Percentiles rank a stretch among this genome's conserved stretches.
phyloP scores from a whole-genome alignment of 805 yeast species.

The Spathaspora sp. region DNA sequence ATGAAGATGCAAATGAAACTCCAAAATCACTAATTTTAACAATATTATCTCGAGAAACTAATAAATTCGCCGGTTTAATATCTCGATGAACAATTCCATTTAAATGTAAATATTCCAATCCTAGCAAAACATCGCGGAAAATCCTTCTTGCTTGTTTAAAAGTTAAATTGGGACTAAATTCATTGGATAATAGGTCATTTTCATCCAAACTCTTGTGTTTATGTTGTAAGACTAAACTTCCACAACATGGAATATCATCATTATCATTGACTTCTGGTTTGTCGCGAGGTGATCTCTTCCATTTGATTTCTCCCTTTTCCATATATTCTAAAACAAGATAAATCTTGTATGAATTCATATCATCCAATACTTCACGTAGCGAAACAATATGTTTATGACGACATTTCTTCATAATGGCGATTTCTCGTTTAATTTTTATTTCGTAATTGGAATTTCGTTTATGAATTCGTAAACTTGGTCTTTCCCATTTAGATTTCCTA shows the following conservation, averaged over 20 bases:
- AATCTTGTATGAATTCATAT: slow-evolving; percentile 74
- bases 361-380: slow-evolving; percentile 72
- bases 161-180: slow-evolving; percentile 55
- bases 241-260: slow-evolving; percentile 38
- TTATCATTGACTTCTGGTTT: slow-evolving; percentile 31
- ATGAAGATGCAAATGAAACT: slow-evolving; percentile 69
- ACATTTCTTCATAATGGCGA: slow-evolving; percentile 47
- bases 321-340: slow-evolving; percentile 87
- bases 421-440: slow-evolving; percentile 36
- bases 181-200: slow-evolving; percentile 19
- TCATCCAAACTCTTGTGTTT: slow-evolving; percentile 8
- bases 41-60: slow-evolving; percentile 62
- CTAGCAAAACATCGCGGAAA: slow-evolving; percentile 79
- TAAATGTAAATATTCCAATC: slow-evolving; percentile 84
- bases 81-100: slow-evolving; percentile 94
- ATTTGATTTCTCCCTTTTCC: slow-evolving; percentile 84
- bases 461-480: slow-evolving; percentile 25
- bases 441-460: slow-evolving; percentile 21
- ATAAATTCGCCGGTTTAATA: slow-evolving; percentile 89
- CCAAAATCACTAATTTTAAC: slow-evolving; percentile 98
- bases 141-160: slow-evolving; percentile 66
- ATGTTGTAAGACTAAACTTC: slow-evolving; percentile 6
- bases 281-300: slow-evolving; percentile 42
- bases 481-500: slow-evolving; percentile 46
- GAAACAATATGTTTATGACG: slow-evolving; percentile 39